Base-by-base conservation (phyloP, 768 basidiomycete species). In the Rhodotorula taiwanensis region DNA sequence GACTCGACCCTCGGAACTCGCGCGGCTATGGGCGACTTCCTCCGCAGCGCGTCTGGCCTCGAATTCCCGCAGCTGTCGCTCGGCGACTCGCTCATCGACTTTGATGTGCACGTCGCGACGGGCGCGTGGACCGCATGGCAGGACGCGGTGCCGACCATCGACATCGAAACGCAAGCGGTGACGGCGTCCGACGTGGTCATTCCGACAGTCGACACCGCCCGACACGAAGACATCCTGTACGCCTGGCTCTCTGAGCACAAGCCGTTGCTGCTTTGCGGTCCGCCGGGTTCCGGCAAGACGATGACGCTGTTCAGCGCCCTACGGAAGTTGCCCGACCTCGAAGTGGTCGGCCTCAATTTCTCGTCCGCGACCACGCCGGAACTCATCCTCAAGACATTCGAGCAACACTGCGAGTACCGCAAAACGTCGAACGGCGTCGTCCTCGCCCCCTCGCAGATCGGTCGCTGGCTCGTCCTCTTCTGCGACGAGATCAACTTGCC, bases 401-500 rank as follows among this genome's bases (percentile, higher is more conserved):
- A 98, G 75, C 95, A 99, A 77, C 95, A 99, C 74, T 99, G 95
- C 78, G 95, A 99, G 77, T 97, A 94, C 74, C 83, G 93, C 58
- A 98, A 98, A 78, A 98, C 95, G 7, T 91, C 95, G 18, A 98
- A 92, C 72, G 95, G 95, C n/a, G 88, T 95, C 51, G 83, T 97
- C 51, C 83, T 99, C 55, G 86, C 95, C 5, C 95, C 95, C 15
- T 78, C 86, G 6, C 92, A 97, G 73, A 91, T 97, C 66, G 94
- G 94, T 31, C 86, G 92, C 50, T 99, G 95, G 95, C 82, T 99
- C 52, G 93, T 99, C 39, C 87, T 99, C n/a, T 99, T 99, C 79
- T 99, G 95, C 75, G 95, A 99, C 75, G 95, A 99, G 76, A 98
- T 99, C 80, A 99, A 99, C 74, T 79, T 99, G 7, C 95, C 95